Conservation (phyloP, 2,329 filamentous ascomycete species). For the Gremmenia infestans region DNA sequence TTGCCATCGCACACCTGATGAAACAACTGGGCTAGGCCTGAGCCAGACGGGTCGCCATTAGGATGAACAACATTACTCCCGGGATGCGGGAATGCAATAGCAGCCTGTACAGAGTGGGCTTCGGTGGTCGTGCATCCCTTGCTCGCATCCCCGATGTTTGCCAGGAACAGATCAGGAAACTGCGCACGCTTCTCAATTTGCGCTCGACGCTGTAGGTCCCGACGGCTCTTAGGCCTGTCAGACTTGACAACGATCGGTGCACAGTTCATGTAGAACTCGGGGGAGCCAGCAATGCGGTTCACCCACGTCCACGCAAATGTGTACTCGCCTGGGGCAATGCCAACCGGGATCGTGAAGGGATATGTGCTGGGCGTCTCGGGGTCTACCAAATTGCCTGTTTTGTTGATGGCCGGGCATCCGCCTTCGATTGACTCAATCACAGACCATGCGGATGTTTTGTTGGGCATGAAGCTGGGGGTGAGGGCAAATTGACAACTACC, state of each 20-base stretch:
- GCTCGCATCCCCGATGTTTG: not conserved
- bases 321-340: not conserved
- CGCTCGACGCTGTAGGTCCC: no score
- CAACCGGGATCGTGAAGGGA: not conserved
- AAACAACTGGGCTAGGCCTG: not conserved
- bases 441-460: not conserved
- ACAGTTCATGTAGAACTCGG: constrained; percentile 2
- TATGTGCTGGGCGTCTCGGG: not conserved
- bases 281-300: not conserved
- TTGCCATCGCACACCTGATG: constrained; percentile 1
- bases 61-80: constrained; percentile 1
- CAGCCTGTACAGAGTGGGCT: not conserved
- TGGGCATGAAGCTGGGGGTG: not conserved
- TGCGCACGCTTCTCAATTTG: not conserved
- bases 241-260: not conserved
- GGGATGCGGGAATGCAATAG: not conserved
- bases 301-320: not conserved
- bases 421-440: not conserved
- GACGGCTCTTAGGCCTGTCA: no score
- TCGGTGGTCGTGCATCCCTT: not conserved
- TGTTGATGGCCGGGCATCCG: not conserved
- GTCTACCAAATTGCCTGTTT: not conserved
- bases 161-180: not conserved
- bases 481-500: not conserved
- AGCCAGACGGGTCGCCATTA: not conserved